A percentile compares a stretch with the other conserved stretches of the same genome.
Evolutionary conservation across 148 eudicot genomes (phyloP).

Genomic region (Nepenthes mirabilis): DNA sequence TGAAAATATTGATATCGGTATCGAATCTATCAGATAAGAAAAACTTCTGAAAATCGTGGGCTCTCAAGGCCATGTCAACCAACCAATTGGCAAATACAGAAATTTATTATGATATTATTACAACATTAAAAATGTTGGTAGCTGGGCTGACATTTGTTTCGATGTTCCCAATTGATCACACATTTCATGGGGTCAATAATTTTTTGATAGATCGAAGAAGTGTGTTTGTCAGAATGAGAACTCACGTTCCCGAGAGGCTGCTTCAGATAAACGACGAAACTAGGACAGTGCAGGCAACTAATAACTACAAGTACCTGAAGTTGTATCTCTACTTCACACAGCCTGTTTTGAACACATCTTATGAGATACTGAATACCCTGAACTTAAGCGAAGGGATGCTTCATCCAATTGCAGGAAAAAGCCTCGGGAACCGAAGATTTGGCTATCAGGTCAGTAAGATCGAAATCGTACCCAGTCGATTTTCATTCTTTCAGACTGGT

Average conservation of each 20-base stretch:
- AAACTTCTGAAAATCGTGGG: no score
- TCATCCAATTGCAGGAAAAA: constrained; percentile 50
- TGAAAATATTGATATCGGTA: no score
- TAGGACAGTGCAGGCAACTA: constrained; percentile 78
- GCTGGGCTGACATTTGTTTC: background rate
- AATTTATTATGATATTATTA: no score
- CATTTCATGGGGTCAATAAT: no score
- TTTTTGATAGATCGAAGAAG: constrained; percentile 61
- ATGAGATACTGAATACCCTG: constrained; percentile 47
- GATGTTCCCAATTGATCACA: background rate
- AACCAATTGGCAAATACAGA: no score
- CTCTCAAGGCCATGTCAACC: no score
- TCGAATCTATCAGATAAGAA: no score
- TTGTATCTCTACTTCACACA: constrained; percentile 72
- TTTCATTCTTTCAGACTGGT: no score
- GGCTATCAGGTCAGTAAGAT: constrained; percentile 55
- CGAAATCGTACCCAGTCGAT: background rate
- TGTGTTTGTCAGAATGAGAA: constrained; percentile 52
- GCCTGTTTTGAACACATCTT: constrained; percentile 68
- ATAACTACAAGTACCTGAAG: constrained; percentile 44
- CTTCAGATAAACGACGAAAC: constrained; percentile 54
- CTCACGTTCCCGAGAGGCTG: constrained; percentile 62
- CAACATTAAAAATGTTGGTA: no score
- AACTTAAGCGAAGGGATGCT: constrained; percentile 47
- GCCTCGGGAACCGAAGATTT: constrained; percentile 50